phyloP scores from a whole-genome alignment of 176 grass and related monocot genomes.

The Oryza officinalis region DNA sequence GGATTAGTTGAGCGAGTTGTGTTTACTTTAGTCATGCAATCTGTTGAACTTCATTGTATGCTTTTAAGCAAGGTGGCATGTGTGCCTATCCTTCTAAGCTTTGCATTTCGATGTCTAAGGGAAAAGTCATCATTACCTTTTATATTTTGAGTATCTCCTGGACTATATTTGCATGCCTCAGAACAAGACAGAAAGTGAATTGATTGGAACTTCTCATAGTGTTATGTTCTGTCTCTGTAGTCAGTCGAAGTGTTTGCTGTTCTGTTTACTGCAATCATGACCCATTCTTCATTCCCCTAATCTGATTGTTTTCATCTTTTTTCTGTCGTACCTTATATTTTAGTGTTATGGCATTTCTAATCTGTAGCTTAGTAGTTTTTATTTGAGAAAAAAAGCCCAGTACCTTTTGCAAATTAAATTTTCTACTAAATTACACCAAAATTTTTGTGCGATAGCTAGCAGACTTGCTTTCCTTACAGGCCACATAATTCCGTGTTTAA shows the following conservation, averaged over 20 bases:
- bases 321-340: not conserved
- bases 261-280: not conserved
- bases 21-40: not conserved
- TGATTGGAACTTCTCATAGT: not conserved
- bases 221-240: not conserved
- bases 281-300: not conserved
- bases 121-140: not conserved
- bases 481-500: not conserved
- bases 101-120: not conserved
- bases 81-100: conserved; percentile 11
- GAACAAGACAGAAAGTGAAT: not conserved
- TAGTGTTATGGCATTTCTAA: not conserved
- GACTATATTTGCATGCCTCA: not conserved
- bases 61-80: not conserved
- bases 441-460: not conserved
- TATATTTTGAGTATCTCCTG: not conserved
- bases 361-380: conserved; percentile 10
- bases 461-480: not conserved
- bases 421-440: not conserved
- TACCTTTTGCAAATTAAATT: not conserved
- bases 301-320: not conserved
- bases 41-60: not conserved
- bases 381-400: not conserved
- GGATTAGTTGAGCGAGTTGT: not conserved
- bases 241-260: not conserved